These are phyloP conservation scores for Acer yangbiense DNA, from an alignment of 345 rosid genomes.

Conservation along the genomic window DNA sequence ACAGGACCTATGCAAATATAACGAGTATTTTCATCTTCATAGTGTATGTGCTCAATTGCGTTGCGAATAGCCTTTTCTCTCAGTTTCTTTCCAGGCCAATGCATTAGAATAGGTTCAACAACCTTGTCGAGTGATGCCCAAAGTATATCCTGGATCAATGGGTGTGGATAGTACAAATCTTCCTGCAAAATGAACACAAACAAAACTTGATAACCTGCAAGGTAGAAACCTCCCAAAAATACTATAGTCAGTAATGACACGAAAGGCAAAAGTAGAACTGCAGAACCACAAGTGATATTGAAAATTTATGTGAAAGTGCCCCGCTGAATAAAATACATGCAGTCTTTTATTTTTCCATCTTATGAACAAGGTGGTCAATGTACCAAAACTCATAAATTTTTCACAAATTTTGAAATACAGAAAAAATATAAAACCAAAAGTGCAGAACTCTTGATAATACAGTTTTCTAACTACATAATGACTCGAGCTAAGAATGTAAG, in stretches of 20 bases:
- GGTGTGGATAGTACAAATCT: conserved; percentile 95
- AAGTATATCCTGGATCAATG: conserved; percentile 80
- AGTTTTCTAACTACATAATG: background rate
- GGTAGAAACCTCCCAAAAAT: background rate
- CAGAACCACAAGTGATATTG: background rate
- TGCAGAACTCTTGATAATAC: background rate
- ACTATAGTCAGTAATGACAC: background rate
- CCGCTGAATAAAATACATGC: background rate
- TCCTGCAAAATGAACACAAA: conserved; percentile 55
- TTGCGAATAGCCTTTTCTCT: conserved; percentile 79
- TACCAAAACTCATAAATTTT: conserved; percentile 1
- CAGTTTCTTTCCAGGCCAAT: conserved; percentile 90
- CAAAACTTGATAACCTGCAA: conserved; percentile 20
- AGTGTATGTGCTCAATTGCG: conserved; percentile 78
- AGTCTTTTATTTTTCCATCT: background rate
- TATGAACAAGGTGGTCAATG: background rate
- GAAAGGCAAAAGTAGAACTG: background rate
- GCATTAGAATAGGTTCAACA: conserved; percentile 75
- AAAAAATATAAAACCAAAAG: background rate
- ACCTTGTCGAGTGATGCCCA: conserved; percentile 75
- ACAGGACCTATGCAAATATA: conserved; percentile 98
- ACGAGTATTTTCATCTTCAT: conserved; percentile 92
- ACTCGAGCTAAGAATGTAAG: background rate
- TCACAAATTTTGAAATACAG: background rate
- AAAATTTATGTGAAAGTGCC: background rate